A percentile compares a stretch with the other conserved stretches of the same genome.
phyloP scores from a whole-genome alignment of 2,329 filamentous ascomycete species.

The Cadophora luteo-olivacea region DNA sequence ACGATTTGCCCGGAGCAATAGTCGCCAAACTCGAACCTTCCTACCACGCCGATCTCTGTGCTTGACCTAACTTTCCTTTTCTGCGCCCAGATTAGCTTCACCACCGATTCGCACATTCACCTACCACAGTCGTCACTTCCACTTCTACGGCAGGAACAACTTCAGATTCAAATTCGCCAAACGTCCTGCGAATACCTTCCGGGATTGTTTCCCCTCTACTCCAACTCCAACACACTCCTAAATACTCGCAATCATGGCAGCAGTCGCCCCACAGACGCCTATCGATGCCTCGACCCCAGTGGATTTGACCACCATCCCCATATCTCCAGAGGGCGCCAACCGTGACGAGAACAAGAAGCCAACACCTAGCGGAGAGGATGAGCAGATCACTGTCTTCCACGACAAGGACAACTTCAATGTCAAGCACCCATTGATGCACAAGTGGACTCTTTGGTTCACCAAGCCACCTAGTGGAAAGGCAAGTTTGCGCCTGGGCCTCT shows the following conservation, averaged over 20 bases:
- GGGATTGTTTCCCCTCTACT: not conserved
- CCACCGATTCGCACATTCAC: constrained; percentile 12
- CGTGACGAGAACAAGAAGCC: constrained; percentile 52
- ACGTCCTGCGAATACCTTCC: not conserved
- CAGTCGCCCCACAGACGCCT: constrained; percentile 36
- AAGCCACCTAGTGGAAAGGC: constrained; percentile 97
- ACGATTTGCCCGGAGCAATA: constrained; percentile 42
- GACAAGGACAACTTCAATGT: constrained; percentile 99
- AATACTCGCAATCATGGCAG: constrained; percentile 37
- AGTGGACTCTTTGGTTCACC: constrained; percentile 99
- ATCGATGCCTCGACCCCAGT: constrained; percentile 55
- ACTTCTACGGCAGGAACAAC: not conserved
- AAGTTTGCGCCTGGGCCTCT: constrained; percentile 30
- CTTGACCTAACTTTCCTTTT: constrained; percentile 13
- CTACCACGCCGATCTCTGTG: constrained; percentile 18
- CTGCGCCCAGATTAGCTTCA: constrained; percentile 5
- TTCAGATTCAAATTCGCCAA: constrained; percentile 9
- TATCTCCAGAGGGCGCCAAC: constrained; percentile 68
- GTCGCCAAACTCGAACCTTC: constrained; percentile 29
- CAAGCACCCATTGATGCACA: constrained; percentile 96
- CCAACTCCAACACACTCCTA: not conserved
- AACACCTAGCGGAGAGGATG: constrained; percentile 55
- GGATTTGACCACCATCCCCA: constrained; percentile 71
- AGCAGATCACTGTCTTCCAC: constrained; percentile 93
- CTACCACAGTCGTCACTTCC: not conserved